Percentiles rank a stretch among this genome's conserved stretches.
These are phyloP conservation scores for Podila verticillata DNA, from an alignment of 192 early-diverging fungal genomes.

Conservation along the genomic window DNA sequence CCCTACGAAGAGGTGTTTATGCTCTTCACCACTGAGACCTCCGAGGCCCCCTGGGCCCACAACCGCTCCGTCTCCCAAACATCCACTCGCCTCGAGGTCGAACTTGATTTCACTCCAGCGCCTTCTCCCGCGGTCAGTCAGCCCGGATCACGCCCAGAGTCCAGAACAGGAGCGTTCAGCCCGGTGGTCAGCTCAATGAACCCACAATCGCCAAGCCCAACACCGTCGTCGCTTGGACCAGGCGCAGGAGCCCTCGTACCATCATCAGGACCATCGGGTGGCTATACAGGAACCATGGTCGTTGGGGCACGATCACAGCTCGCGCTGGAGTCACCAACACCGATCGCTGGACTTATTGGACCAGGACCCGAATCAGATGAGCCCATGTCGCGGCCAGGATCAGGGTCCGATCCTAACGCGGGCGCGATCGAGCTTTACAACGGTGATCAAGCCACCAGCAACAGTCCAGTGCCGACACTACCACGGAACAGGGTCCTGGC, in stretches of 20 bases:
- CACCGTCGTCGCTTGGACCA: constrained; percentile 1
- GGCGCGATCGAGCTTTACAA: neutral
- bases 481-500: neutral
- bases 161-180: constrained; percentile 8
- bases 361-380: neutral
- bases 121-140: constrained; percentile 32
- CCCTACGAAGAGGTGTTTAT: constrained; percentile 48
- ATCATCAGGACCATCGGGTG: too few relatives aligned
- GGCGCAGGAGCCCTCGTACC: constrained; percentile 3
- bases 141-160: constrained; percentile 20
- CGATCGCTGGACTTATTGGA: too few relatives aligned
- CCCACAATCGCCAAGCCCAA: neutral
- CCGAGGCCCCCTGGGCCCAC: constrained; percentile 33
- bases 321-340: too few relatives aligned
- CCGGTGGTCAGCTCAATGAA: neutral
- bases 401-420: neutral
- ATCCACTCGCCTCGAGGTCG: constrained; percentile 35
- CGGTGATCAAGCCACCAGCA: neutral
- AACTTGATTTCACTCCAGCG: constrained; percentile 39
- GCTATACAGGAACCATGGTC: too few relatives aligned
- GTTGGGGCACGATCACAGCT: too few relatives aligned
- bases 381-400: constrained; percentile 3
- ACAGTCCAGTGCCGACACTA: neutral
- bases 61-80: constrained; percentile 41
- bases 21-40: constrained; percentile 46